Evolutionary conservation across 2,329 filamentous ascomycete species (phyloP), one percentile per base, ranked within the genome.

Genomic region (Stromatinia cepivora): DNA sequence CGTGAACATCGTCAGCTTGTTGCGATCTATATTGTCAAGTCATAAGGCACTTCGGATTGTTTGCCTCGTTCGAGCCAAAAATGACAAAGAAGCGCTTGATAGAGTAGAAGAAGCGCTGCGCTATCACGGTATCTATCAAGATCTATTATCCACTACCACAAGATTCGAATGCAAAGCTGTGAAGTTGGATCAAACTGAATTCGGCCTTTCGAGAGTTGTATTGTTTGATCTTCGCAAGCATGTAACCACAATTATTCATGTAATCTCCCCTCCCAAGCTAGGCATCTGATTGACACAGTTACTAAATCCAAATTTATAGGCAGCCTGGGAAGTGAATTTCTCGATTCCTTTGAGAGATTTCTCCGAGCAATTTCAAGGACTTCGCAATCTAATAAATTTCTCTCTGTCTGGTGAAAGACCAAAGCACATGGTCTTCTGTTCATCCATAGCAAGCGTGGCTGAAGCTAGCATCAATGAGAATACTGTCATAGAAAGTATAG

Each of bases 281-380:
- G 15, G 11, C 25, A 28, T 31, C 25, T 25, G 8, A 3, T 50
- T 45, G 42, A n/a, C 25, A 15, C 42, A 17, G 1, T 39, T 42
- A 52, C 36, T 34, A 11, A 45, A 8, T n/a, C 46, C 4, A 58
- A 57, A 36, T n/a, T n/a, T 39, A 15, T 58, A 76, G 75, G 72
- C 74, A 31, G 87, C 87, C 28, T 90, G 88, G 88, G 82, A 84
- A 2, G 88, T 90, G 25, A 90, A 90, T 77, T 90, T 90, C 79
- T 84, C 83, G 36, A 80, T 87, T 66, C 82, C 83, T 5, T 79
- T 90, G 1, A 78, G 78, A 52, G 86, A 83, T 70, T 90, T 90
- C 73, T 82, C 81, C 52, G 83, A 86, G 71, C 84, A 84, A 72
- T 83, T 89, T 45, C 78, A 80, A 5, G 83, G 81, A 39, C 78